Conservation (phyloP, 2,329 filamentous ascomycete species). For the Colletotrichum navitas region DNA sequence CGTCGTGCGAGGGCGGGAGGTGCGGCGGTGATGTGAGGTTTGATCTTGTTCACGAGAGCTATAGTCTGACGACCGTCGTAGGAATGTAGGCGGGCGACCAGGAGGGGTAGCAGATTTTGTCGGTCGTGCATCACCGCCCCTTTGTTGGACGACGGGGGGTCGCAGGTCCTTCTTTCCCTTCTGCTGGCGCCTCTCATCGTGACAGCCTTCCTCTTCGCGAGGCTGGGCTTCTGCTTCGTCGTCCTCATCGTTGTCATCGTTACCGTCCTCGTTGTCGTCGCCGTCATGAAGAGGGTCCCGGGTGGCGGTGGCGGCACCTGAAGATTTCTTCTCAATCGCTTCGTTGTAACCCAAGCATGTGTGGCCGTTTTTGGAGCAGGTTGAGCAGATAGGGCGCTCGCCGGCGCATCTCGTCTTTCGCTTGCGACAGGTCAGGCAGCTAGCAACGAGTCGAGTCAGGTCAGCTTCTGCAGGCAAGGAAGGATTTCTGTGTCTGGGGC, state of each 20-base stretch:
- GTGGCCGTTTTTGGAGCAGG: conserved; percentile 79
- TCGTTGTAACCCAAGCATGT: conserved; percentile 76
- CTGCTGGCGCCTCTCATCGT: conserved; percentile 49
- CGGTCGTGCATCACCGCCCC: conserved; percentile 3
- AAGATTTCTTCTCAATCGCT: conserved; percentile 58
- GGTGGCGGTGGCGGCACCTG: conserved; percentile 27
- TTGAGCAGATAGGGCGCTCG: conserved; percentile 78
- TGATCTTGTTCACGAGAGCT: conserved; percentile 34
- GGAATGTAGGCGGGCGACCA: conserved; percentile 27
- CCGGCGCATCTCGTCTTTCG: conserved; percentile 82
- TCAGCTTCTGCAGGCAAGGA: conserved; percentile 14
- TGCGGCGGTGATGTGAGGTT: conserved; percentile 43
- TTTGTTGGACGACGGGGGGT: conserved; percentile 3
- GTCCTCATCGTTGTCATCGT: conserved; percentile 55
- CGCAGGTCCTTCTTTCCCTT: conserved; percentile 42
- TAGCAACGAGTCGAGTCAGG: conserved; percentile 47
- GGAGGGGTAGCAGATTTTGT: conserved; percentile 20
- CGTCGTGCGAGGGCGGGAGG: conserved; percentile 48
- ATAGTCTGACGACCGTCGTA: conserved; percentile 34
- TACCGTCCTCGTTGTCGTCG: conserved; percentile 48
- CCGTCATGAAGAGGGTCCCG: conserved; percentile 44
- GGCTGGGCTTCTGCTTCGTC: conserved; percentile 51
- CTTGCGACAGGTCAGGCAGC: conserved; percentile 79
- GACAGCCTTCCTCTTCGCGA: conserved; percentile 55
- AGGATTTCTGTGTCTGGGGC: conserved; percentile 24